Conservation (phyloP, 805 yeast species). For the Nakazawaea ambrosiae region DNA sequence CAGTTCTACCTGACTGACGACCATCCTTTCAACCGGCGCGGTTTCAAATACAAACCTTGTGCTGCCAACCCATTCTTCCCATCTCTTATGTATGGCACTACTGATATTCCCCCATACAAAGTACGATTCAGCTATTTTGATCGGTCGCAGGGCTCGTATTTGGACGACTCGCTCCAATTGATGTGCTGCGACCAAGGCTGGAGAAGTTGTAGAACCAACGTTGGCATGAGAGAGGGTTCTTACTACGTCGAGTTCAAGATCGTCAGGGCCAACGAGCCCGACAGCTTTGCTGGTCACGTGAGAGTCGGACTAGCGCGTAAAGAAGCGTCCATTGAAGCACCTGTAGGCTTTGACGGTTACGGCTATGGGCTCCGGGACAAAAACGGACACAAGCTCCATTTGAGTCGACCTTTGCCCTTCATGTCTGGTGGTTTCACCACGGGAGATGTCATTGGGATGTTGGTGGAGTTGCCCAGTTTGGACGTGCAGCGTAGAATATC, state of each 20-base stretch:
- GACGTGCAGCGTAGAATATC: constrained; percentile 37
- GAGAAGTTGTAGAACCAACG: constrained; percentile 70
- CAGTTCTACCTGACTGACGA: constrained; percentile 55
- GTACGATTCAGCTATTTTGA: constrained; percentile 63
- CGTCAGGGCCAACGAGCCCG: constrained; percentile 20
- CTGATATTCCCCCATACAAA: constrained; percentile 64
- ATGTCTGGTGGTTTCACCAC: constrained; percentile 49
- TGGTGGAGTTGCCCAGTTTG: constrained; percentile 59
- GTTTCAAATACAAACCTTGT: constrained; percentile 77
- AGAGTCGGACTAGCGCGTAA: constrained; percentile 78
- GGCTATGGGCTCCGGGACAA: constrained; percentile 87
- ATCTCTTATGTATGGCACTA: constrained; percentile 56
- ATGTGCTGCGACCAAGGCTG: constrained; percentile 69
- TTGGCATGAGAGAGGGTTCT: constrained; percentile 68
- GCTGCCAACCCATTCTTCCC: constrained; percentile 57
- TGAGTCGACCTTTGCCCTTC: constrained; percentile 57
- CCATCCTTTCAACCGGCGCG: constrained; percentile 70
- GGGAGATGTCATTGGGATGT: constrained; percentile 82
- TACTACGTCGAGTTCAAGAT: constrained; percentile 78
- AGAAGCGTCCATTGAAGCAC: constrained; percentile 88
- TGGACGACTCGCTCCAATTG: constrained; percentile 29
- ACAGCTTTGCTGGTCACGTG: constrained; percentile 41
- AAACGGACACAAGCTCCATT: constrained; percentile 67
- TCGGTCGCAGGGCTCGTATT: constrained; percentile 49
- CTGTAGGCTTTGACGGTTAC: constrained; percentile 92